Conservation (phyloP, 1,284 basidiomycete species). For the Cryptococcus jaspeensis region DNA sequence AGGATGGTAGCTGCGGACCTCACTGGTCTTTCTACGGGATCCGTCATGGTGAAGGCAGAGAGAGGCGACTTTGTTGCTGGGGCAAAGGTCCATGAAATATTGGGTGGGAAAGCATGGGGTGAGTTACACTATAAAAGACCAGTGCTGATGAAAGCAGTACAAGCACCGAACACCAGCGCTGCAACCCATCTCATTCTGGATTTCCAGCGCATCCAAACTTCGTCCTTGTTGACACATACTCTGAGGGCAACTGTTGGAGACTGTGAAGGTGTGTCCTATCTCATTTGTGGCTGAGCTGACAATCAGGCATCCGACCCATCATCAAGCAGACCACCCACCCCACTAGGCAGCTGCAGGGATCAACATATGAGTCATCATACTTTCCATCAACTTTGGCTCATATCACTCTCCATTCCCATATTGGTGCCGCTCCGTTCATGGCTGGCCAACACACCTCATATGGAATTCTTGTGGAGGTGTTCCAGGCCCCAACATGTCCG, state of each 20-base stretch:
- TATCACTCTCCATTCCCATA: slow-evolving; percentile 69
- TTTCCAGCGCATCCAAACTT: slow-evolving; percentile 3
- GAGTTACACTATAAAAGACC: not conserved
- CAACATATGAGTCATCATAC: slow-evolving; percentile 69
- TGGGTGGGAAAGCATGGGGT: slow-evolving; percentile 4
- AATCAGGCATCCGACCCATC: slow-evolving; percentile 19
- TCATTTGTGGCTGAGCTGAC: not conserved
- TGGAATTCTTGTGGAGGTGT: slow-evolving; percentile 29
- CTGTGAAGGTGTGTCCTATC: slow-evolving; percentile 17
- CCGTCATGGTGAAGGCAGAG: not conserved
- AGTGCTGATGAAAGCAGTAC: not conserved
- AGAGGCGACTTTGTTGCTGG: not conserved
- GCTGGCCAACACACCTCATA: slow-evolving; percentile 17
- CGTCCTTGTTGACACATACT: slow-evolving; percentile 13
- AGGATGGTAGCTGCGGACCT: slow-evolving; percentile 21
- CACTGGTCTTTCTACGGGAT: not conserved
- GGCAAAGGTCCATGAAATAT: not conserved
- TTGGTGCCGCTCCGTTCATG: slow-evolving; percentile 63
- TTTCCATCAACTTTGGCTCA: slow-evolving; percentile 55
- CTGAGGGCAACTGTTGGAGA: not conserved
- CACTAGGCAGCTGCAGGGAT: slow-evolving; percentile 62
- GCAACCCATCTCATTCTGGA: slow-evolving; percentile 1
- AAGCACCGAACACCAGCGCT: not conserved
- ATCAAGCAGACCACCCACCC: slow-evolving; percentile 49
- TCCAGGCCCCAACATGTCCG: slow-evolving; percentile 50